Evolutionary conservation across 306 rosid genomes (phyloP), one percentile per base, ranked within the genome.

Genomic region (Malus sylvestris): DNA sequence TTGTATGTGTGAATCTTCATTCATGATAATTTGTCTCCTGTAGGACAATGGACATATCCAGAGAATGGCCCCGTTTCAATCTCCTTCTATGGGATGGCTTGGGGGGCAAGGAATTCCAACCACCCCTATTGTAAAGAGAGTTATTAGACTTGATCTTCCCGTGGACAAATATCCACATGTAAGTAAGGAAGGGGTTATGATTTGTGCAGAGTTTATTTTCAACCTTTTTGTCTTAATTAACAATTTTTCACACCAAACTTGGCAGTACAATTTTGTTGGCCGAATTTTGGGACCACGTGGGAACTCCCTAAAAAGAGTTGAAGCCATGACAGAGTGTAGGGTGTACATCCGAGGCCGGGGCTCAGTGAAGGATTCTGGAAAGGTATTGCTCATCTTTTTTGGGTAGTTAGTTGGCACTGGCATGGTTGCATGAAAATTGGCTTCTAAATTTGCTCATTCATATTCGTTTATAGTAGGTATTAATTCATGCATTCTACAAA

Each of bases 221-320:
- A 52, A 63, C 29, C 5, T 65, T 77, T 79, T 55, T 75, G 69
- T 78, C 46, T 71, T 38, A 35, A 73, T 32, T 82, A 67, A 33
- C 74, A 64, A 73, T 72, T 67, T 75, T 78, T 80, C 60, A 76
- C 81, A 80, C 75, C 79, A 78, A 75, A 76, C 84, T 80, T 78
- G 77, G 86, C 91, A 93, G 98, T 93, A 86, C 82, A 93, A 93
- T 87, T 93, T 93, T 83, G 98, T 93, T 70, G 98, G 98, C 76
- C 95, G 97, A 76, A 91, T 93, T 85, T 76, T 93, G 80, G 97
- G 98, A 55, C 98, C 98, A 15, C 97, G 97, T 12, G 98, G 98
- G 23, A 93, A 93, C 81, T 93, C 98, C 40, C 78, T 93, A 83
- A 93, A 93, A 88, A 89, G 98, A 80, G 97, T 93, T 76, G 98